Evolutionary conservation across 345 rosid genomes (phyloP).

Genomic region (Aethionema arabicum): DNA sequence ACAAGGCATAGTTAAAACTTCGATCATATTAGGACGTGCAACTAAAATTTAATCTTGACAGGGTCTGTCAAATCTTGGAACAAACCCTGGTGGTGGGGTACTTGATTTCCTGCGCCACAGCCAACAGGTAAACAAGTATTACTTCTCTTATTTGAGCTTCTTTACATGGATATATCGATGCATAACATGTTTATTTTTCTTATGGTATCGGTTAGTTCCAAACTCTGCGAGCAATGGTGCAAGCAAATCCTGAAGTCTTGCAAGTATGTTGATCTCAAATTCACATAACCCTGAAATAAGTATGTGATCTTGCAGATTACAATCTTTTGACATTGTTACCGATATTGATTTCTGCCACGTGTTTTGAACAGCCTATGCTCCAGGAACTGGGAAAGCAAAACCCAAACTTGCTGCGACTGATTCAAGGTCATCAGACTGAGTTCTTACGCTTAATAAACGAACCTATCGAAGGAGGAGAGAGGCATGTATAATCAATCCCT

Average conservation of each 20-base stretch:
- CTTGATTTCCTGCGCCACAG: constrained; percentile 89
- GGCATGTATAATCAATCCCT: constrained; percentile 48
- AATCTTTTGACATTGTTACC: background rate
- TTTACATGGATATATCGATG: constrained; percentile 2
- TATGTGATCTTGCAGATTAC: background rate
- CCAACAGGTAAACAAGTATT: constrained; percentile 58
- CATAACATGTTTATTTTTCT: background rate
- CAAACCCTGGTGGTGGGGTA: constrained; percentile 68
- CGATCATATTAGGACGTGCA: background rate
- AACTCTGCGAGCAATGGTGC: constrained; percentile 81
- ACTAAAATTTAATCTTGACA: constrained; percentile 28
- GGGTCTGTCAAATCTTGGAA: constrained; percentile 86
- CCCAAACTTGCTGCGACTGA: constrained; percentile 76
- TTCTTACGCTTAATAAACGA: constrained; percentile 85
- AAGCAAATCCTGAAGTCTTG: constrained; percentile 75
- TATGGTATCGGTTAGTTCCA: constrained; percentile 56
- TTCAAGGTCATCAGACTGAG: constrained; percentile 89
- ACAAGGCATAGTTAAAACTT: constrained; percentile 3
- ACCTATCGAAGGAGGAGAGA: constrained; percentile 82
- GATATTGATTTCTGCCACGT: background rate
- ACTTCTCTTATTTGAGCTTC: background rate
- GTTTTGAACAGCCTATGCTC: constrained; percentile 75
- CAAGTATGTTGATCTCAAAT: constrained; percentile 46
- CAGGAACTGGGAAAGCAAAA: constrained; percentile 90
- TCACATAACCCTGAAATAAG: background rate